Base-by-base conservation (phyloP, 805 yeast species). In the Danielia reshetovae region DNA sequence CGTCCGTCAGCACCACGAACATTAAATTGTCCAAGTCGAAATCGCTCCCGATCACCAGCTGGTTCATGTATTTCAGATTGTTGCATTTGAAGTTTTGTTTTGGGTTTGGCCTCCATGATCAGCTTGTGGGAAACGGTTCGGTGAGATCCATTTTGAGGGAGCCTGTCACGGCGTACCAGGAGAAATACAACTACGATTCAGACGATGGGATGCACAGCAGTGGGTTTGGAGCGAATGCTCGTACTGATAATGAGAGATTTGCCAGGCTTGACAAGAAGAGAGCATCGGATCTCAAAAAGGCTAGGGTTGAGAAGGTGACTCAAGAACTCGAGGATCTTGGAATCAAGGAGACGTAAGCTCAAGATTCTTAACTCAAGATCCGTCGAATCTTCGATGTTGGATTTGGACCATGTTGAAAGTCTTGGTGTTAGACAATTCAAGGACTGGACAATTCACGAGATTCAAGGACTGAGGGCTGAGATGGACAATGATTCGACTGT, bases 101-200 rank as follows among this genome's bases (percentile, higher is more conserved):
- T 48, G 70, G 75, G 27, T 66, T 70, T 34, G 77, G 77, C 10
- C 61, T 75, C 11, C 77, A 72, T 42, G 57, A 56, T 38, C 79
- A 75, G 47, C 58, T 73, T 21, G 63, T 68, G 6, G 50, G 59
- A 5, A 69, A 65, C 42, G 53, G 53, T 1, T 47, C 47, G 8
- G 50, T 70, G 13, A 48, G 59, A 28, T 65, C 59, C 27, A 51
- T 65, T n/a, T 54, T 68, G 43, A 57, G 46, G 32, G 68, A 59
- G 34, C 65, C 68, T 7, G 52, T 49, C 9, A 47, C 50, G 8
- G 35, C 34, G 17, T 45, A 46, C 26, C 50, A 43, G 27, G 39
- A 36, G 25, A 48, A 45, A 28, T 45, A 40, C 37, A 36, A 34
- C 14, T 29, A 19, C 18, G 41, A 36, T 8, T 34, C 28, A 8